These are phyloP conservation scores for Quercus wislizeni DNA, from an alignment of 306 rosid genomes.

Conservation along the genomic window DNA sequence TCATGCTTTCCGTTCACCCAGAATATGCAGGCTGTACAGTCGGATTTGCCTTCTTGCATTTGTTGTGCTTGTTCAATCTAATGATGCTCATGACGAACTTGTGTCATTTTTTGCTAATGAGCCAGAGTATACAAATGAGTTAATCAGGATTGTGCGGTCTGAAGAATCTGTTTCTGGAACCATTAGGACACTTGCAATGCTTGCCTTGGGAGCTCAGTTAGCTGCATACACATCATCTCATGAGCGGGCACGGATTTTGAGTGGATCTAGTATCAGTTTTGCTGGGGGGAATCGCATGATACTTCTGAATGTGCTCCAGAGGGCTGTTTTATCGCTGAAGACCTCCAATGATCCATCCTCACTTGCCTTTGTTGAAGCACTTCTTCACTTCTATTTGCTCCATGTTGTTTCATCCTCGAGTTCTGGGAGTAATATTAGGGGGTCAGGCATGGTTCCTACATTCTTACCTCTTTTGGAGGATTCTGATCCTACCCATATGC, in stretches of 20 bases:
- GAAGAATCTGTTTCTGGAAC: constrained; percentile 83
- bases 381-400: constrained; percentile 92
- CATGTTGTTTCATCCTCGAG: constrained; percentile 94
- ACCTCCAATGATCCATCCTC: constrained; percentile 81
- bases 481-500: constrained; percentile 80
- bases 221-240: constrained; percentile 95
- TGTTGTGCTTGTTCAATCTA: constrained; percentile 84
- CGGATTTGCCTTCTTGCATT: constrained; percentile 93
- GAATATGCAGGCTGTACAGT: constrained; percentile 79
- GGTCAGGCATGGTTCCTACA: constrained; percentile 99
- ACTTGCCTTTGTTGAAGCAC: constrained; percentile 93
- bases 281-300: constrained; percentile 96
- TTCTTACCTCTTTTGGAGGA: constrained; percentile 95
- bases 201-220: constrained; percentile 97
- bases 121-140: constrained; percentile 91
- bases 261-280: constrained; percentile 86
- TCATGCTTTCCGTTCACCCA: constrained; percentile 77
- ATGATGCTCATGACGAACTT: constrained; percentile 92
- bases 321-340: constrained; percentile 79
- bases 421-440: constrained; percentile 86
- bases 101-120: constrained; percentile 91
- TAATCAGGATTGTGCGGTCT: constrained; percentile 86
- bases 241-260: constrained; percentile 85
- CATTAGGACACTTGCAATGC: constrained; percentile 92
- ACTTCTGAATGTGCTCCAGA: constrained; percentile 91